A percentile compares a stretch with the other conserved stretches of the same genome.
phyloP scores from a whole-genome alignment of 768 basidiomycete species.

The Rhizopogon sp. region DNA sequence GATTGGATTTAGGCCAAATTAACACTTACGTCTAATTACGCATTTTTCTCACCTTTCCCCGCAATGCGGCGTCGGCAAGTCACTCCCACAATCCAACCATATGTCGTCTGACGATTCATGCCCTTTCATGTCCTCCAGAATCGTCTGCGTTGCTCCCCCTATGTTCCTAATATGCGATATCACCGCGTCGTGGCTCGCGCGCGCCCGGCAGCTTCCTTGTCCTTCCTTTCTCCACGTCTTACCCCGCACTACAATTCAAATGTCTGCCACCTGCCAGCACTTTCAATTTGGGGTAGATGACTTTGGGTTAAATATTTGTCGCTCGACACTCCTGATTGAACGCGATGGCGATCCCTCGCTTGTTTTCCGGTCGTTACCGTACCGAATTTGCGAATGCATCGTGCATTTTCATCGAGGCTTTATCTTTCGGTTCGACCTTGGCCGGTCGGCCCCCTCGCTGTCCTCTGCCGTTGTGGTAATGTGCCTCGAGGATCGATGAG shows the following conservation, averaged over 20 bases:
- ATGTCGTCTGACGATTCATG: constrained; percentile 7
- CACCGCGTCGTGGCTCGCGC: constrained; percentile 8
- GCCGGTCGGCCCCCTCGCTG: background rate
- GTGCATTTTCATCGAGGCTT: background rate
- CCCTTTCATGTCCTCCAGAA: constrained; percentile 1
- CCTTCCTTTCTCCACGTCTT: background rate
- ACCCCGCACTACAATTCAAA: constrained; percentile 1
- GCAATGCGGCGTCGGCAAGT: constrained; percentile 11
- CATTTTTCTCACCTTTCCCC: constrained; percentile 19
- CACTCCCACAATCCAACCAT: constrained; percentile 4
- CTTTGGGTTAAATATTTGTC: background rate
- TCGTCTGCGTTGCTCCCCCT: constrained; percentile 11
- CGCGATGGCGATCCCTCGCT: background rate
- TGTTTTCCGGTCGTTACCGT: background rate
- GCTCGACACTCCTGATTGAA: background rate
- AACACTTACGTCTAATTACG: constrained; percentile 5
- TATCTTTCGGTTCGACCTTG: background rate
- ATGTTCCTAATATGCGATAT: constrained; percentile 17
- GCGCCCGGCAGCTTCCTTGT: background rate
- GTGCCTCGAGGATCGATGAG: background rate
- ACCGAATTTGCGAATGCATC: background rate
- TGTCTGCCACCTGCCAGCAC: background rate
- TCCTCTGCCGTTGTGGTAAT: background rate
- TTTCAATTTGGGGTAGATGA: background rate
- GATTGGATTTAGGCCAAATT: constrained; percentile 5